Conservation (phyloP, 208 protist species). For the Leishmania mexicana region DNA sequence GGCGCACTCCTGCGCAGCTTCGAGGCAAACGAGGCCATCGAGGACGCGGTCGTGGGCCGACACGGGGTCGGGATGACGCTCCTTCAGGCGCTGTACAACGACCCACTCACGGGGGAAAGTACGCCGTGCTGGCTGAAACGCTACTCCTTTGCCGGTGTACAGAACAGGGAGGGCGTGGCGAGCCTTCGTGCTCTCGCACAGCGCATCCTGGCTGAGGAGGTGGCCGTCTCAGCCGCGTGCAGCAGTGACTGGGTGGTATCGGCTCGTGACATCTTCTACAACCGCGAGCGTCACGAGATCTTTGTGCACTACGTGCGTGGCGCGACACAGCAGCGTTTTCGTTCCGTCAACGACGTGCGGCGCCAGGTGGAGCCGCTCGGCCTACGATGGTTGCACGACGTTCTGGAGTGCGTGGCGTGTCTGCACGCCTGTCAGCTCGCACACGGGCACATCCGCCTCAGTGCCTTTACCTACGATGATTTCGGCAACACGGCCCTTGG, state of each 20-base stretch:
- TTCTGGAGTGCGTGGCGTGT: constrained; percentile 62
- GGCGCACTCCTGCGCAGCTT: constrained; percentile 30
- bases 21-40: constrained; percentile 21
- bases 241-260: constrained; percentile 42
- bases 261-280: constrained; percentile 60
- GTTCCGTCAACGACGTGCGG: constrained; percentile 56
- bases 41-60: constrained; percentile 19
- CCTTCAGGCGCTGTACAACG: constrained; percentile 53
- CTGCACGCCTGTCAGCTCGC: constrained; percentile 61
- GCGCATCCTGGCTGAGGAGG: constrained; percentile 47
- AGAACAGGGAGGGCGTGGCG: not conserved
- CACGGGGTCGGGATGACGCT: constrained; percentile 37
- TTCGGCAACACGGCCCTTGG: constrained; percentile 74
- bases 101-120: constrained; percentile 54
- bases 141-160: constrained; percentile 44
- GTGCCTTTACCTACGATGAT: constrained; percentile 79
- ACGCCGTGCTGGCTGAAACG: constrained; percentile 71
- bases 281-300: constrained; percentile 44
- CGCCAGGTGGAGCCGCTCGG: constrained; percentile 55
- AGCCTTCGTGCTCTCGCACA: constrained; percentile 18
- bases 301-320: constrained; percentile 72
- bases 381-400: constrained; percentile 66
- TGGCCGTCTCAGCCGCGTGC: constrained; percentile 41
- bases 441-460: constrained; percentile 56
- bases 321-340: constrained; percentile 70